Base-by-base conservation (phyloP, 1,139 yeast genomes). In the Yamadazyma membranifaciens region DNA sequence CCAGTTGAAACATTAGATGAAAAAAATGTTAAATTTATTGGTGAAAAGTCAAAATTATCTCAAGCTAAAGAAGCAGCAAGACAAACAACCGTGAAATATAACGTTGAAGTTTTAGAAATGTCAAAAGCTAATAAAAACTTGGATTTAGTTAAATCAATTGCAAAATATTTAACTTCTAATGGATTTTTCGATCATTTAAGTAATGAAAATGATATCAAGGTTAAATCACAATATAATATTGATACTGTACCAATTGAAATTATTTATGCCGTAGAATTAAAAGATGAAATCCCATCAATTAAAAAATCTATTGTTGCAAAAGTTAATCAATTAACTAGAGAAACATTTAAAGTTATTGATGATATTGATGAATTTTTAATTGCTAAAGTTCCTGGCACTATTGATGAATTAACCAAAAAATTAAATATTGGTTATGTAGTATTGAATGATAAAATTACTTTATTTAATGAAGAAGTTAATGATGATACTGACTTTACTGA, bases 91-190 rank as follows among this genome's bases (percentile, higher is more conserved):
- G 75, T 62, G 32, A 71, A 67, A 50, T 72, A 62, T 56, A 69
- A 66, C 51, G 81, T 85, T 36, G 89, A 85, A 52, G 67, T 80
- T 17, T 73, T 91, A 57, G 95, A 87, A 53, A 82, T 91, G 67
- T 81, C 94, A 17, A 83, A 79, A 60, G 95, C 97, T 31, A 96
- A 91, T 61, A 87, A 87, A 55, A 82, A 86, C 56, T 62, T 81
- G 44, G 60, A 68, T 25, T 97, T 91, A 55, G 96, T 94, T 27
- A 79, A 79, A 52, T 78, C 82, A 30, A 72, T 91, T 43, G 83
- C 91, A 35, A 69, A 82, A 13, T 86, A 74, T 60, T 83, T 91
- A 56, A 61, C 65, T 40, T 67, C 77, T 44, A 69, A 78, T 46
- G 75, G 75, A 12, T 57, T 64, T 25, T 74, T 78, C 49, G 69